Evolutionary conservation across 176 grass and related monocot species (phyloP).

Genomic region (Tuctoria greenei): DNA sequence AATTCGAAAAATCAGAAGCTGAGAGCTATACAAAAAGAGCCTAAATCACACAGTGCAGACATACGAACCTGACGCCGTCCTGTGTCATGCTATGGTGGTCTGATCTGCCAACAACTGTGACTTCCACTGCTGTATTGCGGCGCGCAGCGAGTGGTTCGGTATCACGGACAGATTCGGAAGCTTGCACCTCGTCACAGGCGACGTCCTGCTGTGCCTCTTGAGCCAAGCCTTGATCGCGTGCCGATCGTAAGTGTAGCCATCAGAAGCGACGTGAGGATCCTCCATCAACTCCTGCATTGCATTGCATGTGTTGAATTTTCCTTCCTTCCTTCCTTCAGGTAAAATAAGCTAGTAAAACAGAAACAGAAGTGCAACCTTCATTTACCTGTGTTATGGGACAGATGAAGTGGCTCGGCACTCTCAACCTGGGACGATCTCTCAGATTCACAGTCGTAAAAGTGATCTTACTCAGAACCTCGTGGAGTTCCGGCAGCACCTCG

Average conservation of each 20-base stretch:
- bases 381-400: conserved; percentile 79
- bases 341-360: neutral
- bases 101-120: conserved; percentile 25
- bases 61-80: too few relatives aligned
- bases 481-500: conserved; percentile 64
- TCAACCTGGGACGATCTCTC: conserved; percentile 20
- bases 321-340: neutral
- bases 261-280: conserved; percentile 74
- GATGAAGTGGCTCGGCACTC: conserved; percentile 63
- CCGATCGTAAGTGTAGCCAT: conserved; percentile 84
- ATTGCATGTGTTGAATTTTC: neutral
- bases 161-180: conserved; percentile 52
- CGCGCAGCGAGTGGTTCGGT: conserved; percentile 64
- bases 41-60: too few relatives aligned
- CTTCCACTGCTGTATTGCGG: conserved; percentile 84
- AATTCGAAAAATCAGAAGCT: too few relatives aligned
- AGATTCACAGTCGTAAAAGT: conserved; percentile 37
- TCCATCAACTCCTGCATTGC: conserved; percentile 91
- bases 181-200: conserved; percentile 55
- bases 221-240: conserved; percentile 80
- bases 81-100: conserved; percentile 8
- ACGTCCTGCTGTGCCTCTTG: conserved; percentile 51
- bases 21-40: too few relatives aligned
- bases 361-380: neutral
- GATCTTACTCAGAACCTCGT: conserved; percentile 52